These are phyloP conservation scores for Barbarea vulgaris DNA, from an alignment of 345 rosid genomes.

Conservation along the genomic window DNA sequence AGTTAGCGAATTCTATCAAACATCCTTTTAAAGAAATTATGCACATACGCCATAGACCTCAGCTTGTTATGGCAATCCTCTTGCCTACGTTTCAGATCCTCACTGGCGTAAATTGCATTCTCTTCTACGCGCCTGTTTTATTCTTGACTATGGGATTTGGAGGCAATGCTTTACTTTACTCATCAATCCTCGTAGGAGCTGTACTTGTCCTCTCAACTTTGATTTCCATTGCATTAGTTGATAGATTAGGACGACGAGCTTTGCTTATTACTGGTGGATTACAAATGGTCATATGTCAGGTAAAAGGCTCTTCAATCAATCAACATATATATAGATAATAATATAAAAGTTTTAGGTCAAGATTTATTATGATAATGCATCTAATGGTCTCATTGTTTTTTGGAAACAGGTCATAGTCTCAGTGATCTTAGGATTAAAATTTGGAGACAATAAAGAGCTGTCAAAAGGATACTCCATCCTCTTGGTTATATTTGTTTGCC, in stretches of 20 bases:
- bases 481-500: slow-evolving; percentile 64
- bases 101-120: slow-evolving; percentile 75
- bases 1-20: slow-evolving; percentile 65
- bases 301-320: slow-evolving; percentile 16
- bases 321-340: not conserved
- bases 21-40: slow-evolving; percentile 77
- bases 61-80: slow-evolving; percentile 70
- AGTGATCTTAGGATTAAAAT: slow-evolving; percentile 66
- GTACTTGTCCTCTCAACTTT: slow-evolving; percentile 73
- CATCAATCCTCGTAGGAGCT: slow-evolving; percentile 77
- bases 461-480: slow-evolving; percentile 60
- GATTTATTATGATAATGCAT: not conserved
- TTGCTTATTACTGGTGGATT: slow-evolving; percentile 81
- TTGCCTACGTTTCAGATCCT: slow-evolving; percentile 84
- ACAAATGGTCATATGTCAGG: slow-evolving; percentile 78
- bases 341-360: not conserved
- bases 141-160: slow-evolving; percentile 82
- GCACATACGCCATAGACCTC: slow-evolving; percentile 69
- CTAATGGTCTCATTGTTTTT: not conserved
- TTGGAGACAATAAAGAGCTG: slow-evolving; percentile 60
- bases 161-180: slow-evolving; percentile 64
- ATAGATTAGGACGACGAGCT: slow-evolving; percentile 63
- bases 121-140: slow-evolving; percentile 81
- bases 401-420: slow-evolving; percentile 60
- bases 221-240: slow-evolving; percentile 73